Percentiles rank a stretch among this genome's conserved stretches.
phyloP scores from a whole-genome alignment of 352 stramenopile species.

The Pythium guiyangense region DNA sequence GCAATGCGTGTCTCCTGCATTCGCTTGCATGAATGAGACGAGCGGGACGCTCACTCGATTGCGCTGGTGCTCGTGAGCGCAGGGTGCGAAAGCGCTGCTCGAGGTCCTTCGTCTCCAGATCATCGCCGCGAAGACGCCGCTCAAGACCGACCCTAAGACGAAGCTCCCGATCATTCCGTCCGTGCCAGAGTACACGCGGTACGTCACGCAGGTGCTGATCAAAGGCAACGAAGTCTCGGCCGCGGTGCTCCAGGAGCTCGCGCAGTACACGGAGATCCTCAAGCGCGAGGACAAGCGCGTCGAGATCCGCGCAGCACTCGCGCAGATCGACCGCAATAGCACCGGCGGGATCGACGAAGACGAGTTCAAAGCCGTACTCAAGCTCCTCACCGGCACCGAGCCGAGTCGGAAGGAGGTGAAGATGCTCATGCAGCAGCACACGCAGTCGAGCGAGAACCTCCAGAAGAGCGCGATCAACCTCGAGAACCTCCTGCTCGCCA shows the following conservation, averaged over 20 bases:
- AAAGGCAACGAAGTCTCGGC: conserved; percentile 77
- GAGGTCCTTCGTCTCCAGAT: conserved; percentile 79
- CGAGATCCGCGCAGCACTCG: conserved; percentile 65
- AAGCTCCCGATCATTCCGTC: conserved; percentile 39
- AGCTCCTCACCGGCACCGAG: conserved; percentile 63
- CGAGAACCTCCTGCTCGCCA: conserved; percentile 71
- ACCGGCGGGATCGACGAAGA: conserved; percentile 63
- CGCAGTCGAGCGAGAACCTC: conserved; percentile 33
- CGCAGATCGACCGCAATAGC: conserved; percentile 66
- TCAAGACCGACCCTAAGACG: conserved; percentile 41
- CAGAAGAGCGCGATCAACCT: conserved; percentile 60
- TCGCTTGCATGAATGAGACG: neutral
- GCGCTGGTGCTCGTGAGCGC: neutral
- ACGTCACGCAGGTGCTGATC: conserved; percentile 68
- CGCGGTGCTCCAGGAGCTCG: conserved; percentile 53
- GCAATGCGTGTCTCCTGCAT: neutral
- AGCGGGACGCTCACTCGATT: neutral
- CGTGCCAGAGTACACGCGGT: conserved; percentile 57
- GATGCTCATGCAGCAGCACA: conserved; percentile 58
- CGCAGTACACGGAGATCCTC: conserved; percentile 71
- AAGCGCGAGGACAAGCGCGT: conserved; percentile 72
- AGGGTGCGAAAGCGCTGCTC: conserved; percentile 67
- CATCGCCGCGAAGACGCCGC: conserved; percentile 58
- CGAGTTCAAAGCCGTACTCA: conserved; percentile 74
- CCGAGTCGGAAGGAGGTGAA: conserved; percentile 75